phyloP scores from a whole-genome alignment of 805 yeast genomes.

The Teunomyces panamensis region DNA sequence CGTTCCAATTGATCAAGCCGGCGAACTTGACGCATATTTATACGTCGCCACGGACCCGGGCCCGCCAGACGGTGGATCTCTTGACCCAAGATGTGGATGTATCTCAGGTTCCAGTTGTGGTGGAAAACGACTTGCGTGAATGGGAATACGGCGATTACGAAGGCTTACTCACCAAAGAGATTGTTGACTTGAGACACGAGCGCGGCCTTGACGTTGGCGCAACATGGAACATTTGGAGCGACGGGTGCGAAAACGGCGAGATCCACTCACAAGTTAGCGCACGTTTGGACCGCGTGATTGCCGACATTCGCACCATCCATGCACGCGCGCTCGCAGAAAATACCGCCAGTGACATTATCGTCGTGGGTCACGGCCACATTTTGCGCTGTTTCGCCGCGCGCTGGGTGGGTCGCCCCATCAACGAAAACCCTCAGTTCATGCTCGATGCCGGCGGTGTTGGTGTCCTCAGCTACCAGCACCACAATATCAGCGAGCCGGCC shows the following conservation, averaged over 20 bases:
- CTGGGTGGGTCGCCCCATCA: slow-evolving; percentile 68
- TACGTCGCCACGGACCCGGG: slow-evolving; percentile 80
- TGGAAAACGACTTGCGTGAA: slow-evolving; percentile 74
- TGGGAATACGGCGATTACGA: slow-evolving; percentile 98
- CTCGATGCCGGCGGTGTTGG: slow-evolving; percentile 96
- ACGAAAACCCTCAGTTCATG: slow-evolving; percentile 72
- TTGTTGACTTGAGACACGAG: slow-evolving; percentile 53
- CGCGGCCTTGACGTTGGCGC: slow-evolving; percentile 52
- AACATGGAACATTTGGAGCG: slow-evolving; percentile 81
- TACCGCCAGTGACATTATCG: slow-evolving; percentile 66
- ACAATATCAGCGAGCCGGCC: slow-evolving; percentile 83
- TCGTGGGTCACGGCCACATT: slow-evolving; percentile 93
- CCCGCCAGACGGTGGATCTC: slow-evolving; percentile 68
- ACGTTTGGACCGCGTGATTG: slow-evolving; percentile 71
- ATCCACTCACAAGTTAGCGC: slow-evolving; percentile 58
- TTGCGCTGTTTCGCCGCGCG: slow-evolving; percentile 85
- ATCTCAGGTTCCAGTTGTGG: slow-evolving; percentile 39
- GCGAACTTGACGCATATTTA: slow-evolving; percentile 58
- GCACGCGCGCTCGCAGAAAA: slow-evolving; percentile 46
- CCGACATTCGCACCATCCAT: slow-evolving; percentile 61
- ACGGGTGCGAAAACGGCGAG: slow-evolving; percentile 94
- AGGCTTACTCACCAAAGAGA: slow-evolving; percentile 70
- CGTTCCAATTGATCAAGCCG: slow-evolving; percentile 60
- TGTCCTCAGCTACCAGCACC: slow-evolving; percentile 85
- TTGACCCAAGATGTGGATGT: slow-evolving; percentile 49